phyloP scores from a whole-genome alignment of 2,329 filamentous ascomycete species.

The Colletotrichum australisinense region DNA sequence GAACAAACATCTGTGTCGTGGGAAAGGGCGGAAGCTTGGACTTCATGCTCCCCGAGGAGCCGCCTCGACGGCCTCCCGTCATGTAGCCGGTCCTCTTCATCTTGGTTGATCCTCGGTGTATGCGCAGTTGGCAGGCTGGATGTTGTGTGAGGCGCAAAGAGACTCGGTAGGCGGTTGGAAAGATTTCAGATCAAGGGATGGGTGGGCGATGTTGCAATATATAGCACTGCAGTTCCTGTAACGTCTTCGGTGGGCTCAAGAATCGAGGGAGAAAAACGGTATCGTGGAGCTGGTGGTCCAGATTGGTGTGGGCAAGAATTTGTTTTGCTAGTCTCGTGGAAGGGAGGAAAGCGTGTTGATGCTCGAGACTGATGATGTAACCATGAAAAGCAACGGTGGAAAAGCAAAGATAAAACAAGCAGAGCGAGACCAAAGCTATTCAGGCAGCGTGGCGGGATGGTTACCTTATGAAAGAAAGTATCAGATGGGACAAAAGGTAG shows the following conservation, averaged over 20 bases:
- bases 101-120: constrained; percentile 1
- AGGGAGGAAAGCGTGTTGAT: constrained; percentile 18
- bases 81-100: constrained; percentile 36
- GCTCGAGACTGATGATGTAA: constrained; percentile 32
- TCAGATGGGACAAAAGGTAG: constrained; percentile 26
- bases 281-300: constrained; percentile 16
- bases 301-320: constrained; percentile 29
- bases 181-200: background rate
- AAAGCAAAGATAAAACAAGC: constrained; percentile 35
- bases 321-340: constrained; percentile 30
- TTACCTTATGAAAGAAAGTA: constrained; percentile 33
- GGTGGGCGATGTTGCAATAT: constrained; percentile 18
- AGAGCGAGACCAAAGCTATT: constrained; percentile 26
- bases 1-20: constrained; percentile 61
- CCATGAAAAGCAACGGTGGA: constrained; percentile 30
- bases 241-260: background rate
- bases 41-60: constrained; percentile 23
- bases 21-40: constrained; percentile 47
- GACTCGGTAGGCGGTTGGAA: background rate
- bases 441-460: constrained; percentile 29
- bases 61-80: constrained; percentile 29
- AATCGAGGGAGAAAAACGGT: constrained; percentile 23
- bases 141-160: background rate
- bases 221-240: background rate
- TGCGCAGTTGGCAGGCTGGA: background rate